Base-by-base conservation (phyloP, 768 basidiomycete genomes). In the Amylocystis lapponica region DNA sequence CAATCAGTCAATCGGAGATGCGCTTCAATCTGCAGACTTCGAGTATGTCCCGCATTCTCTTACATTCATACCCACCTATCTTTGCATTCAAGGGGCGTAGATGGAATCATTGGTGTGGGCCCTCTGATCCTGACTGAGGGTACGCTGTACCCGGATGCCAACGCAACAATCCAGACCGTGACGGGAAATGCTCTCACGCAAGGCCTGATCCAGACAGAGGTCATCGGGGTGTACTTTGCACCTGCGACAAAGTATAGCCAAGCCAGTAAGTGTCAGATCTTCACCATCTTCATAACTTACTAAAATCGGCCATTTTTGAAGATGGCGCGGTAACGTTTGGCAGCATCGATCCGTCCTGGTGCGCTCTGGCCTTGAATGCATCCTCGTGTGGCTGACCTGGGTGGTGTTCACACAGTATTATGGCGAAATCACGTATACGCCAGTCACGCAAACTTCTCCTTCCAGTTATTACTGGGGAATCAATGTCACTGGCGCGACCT, bases 81-180 rank as follows among this genome's bases (percentile, higher is more conserved):
- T 10, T 30, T 30, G 29, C 10, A 30, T 30, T n/a, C 8, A 52
- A 44, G 53, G 21, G 72, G 52, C 33, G 66, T 74, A 14, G 76
- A 79, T 47, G 77, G 78, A 6, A 75, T 77, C 46, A 57, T 79
- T 27, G 76, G 76, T 11, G 66, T 76, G 22, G 78, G 77, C 13
- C 75, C 76, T 16, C 68, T 67, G 2, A 70, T 76, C 55, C 65
- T 77, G 26, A 76, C 72, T 13, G 25, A 51, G 39, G 62, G 61
- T 52, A 75, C 72, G n/a, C 70, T 76, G 27, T 6, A 8, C 8
- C 6, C 12, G 20, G 58, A 59, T 2, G 56, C 59, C 38, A 62
- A 58, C 11, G 36, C 54, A 2, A 55, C 58, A 16, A 67, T 77
- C 17, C 73, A 75, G 11, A 80, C 79, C 10, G 71, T 81, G 13